Evolutionary conservation across 768 basidiomycete genomes (phyloP), one percentile per base, ranked within the genome.

Genomic region (Boletus rubroflammeus): DNA sequence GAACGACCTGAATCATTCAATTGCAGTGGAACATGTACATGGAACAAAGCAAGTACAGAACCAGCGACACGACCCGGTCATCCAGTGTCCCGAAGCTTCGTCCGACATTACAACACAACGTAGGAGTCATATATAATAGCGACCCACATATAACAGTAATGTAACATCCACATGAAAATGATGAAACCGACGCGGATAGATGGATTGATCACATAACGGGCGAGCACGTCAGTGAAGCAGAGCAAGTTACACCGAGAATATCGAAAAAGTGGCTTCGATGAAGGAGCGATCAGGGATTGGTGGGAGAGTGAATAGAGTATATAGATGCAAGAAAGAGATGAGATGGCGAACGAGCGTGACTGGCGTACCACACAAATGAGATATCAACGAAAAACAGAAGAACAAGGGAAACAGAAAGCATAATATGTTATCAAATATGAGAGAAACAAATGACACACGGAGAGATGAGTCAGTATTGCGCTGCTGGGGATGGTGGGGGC

Each of bases 371-470:
- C 8, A 38, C 36, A 29, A 45, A 26, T 0, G 35, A 51, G 34
- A 57, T 56, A 63, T 56, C 58, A 19, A 49, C 23, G 32, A 21
- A 47, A 15, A 36, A 43, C 11, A 40, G 9, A 38, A 26, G 13
- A 19, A 1, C 11, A 36, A 45, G 17, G 6, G 13, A 1, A n/a
- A 34, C 19, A 44, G 29, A 29, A 19, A 15, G 47, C 43, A 55
- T 57, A 53, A 64, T 64, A 61, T 32, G 15, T 52, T 47, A 63
- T 57, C 47, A 64, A 64, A 61, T 64, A 63, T 13, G 46, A 36
- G 15, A 5, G 31, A 49, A 41, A 39, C 7, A 50, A 7, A 60
- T 32, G 35, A 31, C 25, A 38, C 6, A 43, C 9, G 29, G 14
- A 31, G 25, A 50, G 29, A 21, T 3, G n/a, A n/a, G 19, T 39